phyloP scores from a whole-genome alignment of 2,329 filamentous ascomycete genomes.

The Fusarium secorum region DNA sequence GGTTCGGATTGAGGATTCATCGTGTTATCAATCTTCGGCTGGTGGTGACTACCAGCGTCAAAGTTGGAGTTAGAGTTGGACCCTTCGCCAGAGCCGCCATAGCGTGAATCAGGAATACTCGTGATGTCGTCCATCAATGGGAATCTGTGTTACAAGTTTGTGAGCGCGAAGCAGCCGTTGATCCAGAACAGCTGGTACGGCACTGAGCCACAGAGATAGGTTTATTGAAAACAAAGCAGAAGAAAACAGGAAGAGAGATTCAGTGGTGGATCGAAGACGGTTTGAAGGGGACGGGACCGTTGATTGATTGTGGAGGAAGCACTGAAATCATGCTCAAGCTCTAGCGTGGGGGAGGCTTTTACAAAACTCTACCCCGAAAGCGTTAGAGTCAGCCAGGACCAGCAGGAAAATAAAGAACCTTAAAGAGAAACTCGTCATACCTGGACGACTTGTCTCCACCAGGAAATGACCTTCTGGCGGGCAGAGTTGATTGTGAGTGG shows the following conservation, averaged over 20 bases:
- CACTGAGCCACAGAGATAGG: not conserved
- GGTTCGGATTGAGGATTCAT: constrained; percentile 9
- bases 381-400: constrained; percentile 16
- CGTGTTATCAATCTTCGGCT: constrained; percentile 9
- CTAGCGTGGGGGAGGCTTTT: constrained; percentile 11
- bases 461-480: constrained; percentile 26
- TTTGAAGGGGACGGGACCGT: constrained; percentile 14
- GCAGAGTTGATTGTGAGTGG: constrained; percentile 23
- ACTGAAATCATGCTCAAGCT: constrained; percentile 14
- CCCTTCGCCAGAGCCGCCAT: constrained; percentile 30
- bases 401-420: constrained; percentile 26
- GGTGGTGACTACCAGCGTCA: constrained; percentile 11
- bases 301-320: constrained; percentile 29
- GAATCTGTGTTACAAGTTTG: not conserved
- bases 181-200: constrained; percentile 1
- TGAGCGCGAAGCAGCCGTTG: not conserved
- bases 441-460: constrained; percentile 18
- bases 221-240: not conserved
- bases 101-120: constrained; percentile 29
- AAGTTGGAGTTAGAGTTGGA: constrained; percentile 21
- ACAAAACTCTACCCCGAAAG: constrained; percentile 9
- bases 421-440: constrained; percentile 32
- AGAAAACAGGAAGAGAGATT: not conserved
- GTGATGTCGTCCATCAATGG: constrained; percentile 45
- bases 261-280: not conserved